Percentiles rank a stretch among this genome's conserved stretches.
phyloP scores from a whole-genome alignment of 106 monocot species.

The Ottelia alismoides region DNA sequence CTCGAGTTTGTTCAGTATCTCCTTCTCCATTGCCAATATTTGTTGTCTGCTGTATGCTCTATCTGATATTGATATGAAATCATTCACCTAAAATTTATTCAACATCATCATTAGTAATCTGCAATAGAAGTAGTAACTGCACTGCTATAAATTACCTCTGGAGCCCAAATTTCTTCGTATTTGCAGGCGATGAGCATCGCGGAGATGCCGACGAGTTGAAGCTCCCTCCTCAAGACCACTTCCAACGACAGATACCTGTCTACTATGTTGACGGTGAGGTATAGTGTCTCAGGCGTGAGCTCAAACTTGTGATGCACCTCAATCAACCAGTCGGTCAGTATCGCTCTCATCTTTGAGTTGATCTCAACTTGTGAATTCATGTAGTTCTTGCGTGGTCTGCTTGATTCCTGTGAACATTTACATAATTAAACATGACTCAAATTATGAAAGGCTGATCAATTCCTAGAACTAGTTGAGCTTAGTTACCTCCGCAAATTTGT shows the following conservation, averaged over 20 bases:
- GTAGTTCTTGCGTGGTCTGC: conserved; percentile 21
- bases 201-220: conserved; percentile 54
- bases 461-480: no score
- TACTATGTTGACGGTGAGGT: conserved; percentile 50
- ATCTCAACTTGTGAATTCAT: conserved; percentile 45
- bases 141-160: conserved; percentile 11
- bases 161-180: conserved; percentile 72
- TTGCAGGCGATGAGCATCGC: conserved; percentile 90
- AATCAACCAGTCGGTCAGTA: conserved; percentile 60
- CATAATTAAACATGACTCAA: background rate
- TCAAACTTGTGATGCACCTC: conserved; percentile 69
- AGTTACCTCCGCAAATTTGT: conserved; percentile 44
- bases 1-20: conserved; percentile 41
- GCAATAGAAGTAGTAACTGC: background rate
- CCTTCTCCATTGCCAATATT: conserved; percentile 48
- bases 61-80: conserved; percentile 76
- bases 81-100: conserved; percentile 25
- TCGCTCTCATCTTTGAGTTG: conserved; percentile 61
- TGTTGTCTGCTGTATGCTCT: conserved; percentile 40
- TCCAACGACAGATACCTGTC: conserved; percentile 58
- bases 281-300: conserved; percentile 70
- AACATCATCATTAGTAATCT: background rate
- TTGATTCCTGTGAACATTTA: background rate
- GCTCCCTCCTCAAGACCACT: conserved; percentile 24
- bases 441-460: background rate